These are phyloP conservation scores for Candida mesenterica DNA, from an alignment of 1,139 yeast genomes.

Conservation along the genomic window DNA sequence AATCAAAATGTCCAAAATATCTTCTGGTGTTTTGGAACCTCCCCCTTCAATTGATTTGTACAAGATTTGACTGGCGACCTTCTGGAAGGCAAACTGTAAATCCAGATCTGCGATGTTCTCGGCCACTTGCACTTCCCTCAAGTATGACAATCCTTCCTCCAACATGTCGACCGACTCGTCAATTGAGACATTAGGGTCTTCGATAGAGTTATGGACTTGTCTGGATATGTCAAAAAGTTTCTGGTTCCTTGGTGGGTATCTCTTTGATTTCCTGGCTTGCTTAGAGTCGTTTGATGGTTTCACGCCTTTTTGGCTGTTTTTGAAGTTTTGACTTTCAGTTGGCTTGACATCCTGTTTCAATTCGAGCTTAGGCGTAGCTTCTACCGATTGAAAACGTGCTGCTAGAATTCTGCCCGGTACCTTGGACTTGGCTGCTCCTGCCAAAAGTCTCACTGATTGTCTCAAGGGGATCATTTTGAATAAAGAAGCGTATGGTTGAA, in stretches of 20 bases:
- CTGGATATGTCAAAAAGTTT: constrained; percentile 36
- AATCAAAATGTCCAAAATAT: constrained; percentile 28
- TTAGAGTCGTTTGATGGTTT: constrained; percentile 1
- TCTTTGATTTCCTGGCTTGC: constrained; percentile 2
- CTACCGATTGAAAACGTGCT: neutral
- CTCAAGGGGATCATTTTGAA: constrained; percentile 21
- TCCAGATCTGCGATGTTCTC: constrained; percentile 30
- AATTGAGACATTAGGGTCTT: constrained; percentile 19
- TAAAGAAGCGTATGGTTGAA: too few relatives aligned
- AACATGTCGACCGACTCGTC: constrained; percentile 37
- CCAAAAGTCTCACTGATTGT: constrained; percentile 19
- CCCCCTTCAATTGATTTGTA: constrained; percentile 15
- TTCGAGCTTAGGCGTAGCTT: neutral
- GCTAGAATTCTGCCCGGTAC: constrained; percentile 6
- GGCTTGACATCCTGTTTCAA: constrained; percentile 10
- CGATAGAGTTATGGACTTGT: constrained; percentile 31
- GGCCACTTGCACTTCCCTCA: constrained; percentile 35
- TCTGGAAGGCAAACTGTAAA: constrained; percentile 19
- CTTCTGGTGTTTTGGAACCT: constrained; percentile 19
- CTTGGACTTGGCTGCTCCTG: constrained; percentile 13
- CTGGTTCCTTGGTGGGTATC: constrained; percentile 13
- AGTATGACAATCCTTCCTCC: constrained; percentile 43
- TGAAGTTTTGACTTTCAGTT: constrained; percentile 14
- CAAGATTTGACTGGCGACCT: constrained; percentile 19
- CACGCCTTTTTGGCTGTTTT: constrained; percentile 2